Evolutionary conservation across 257 asterid genomes (phyloP).

Genomic region (Datura wrightii): DNA sequence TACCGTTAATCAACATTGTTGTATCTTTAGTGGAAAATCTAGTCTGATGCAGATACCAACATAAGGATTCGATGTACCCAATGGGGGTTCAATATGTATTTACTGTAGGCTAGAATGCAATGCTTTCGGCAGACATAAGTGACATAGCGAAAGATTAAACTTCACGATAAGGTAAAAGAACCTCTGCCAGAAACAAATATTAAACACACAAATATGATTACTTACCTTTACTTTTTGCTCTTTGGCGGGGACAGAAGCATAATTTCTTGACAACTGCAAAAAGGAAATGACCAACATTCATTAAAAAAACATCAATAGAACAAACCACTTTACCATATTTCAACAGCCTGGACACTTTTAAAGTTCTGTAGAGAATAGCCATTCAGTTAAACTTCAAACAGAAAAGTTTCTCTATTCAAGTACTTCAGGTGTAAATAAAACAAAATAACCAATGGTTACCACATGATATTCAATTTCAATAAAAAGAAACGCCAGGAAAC

Average conservation of each 20-base stretch:
- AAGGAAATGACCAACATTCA: slow-evolving; percentile 28
- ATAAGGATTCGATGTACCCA: background rate
- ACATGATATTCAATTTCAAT: background rate
- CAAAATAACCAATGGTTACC: background rate
- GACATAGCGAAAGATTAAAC: background rate
- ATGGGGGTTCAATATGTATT: background rate
- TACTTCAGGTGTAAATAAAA: background rate
- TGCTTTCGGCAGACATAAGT: background rate
- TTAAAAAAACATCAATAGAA: slow-evolving; percentile 20
- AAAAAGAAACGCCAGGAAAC: background rate
- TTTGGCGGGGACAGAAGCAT: slow-evolving; percentile 58
- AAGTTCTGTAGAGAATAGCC: background rate
- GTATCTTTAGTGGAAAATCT: background rate
- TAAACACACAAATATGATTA: slow-evolving; percentile 9
- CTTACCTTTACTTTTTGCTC: slow-evolving; percentile 70
- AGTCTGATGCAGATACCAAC: background rate
- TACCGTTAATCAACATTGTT: background rate
- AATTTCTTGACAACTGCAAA: slow-evolving; percentile 65
- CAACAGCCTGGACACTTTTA: slow-evolving; percentile 22
- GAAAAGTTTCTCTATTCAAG: background rate
- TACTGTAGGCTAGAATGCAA: background rate
- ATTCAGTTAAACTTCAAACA: background rate
- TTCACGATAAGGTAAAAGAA: background rate
- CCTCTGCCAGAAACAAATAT: background rate
- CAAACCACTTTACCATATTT: background rate